Evolutionary conservation across 345 rosid species (phyloP), one percentile per base, ranked within the genome.

Genomic region (Turritis glabra): DNA sequence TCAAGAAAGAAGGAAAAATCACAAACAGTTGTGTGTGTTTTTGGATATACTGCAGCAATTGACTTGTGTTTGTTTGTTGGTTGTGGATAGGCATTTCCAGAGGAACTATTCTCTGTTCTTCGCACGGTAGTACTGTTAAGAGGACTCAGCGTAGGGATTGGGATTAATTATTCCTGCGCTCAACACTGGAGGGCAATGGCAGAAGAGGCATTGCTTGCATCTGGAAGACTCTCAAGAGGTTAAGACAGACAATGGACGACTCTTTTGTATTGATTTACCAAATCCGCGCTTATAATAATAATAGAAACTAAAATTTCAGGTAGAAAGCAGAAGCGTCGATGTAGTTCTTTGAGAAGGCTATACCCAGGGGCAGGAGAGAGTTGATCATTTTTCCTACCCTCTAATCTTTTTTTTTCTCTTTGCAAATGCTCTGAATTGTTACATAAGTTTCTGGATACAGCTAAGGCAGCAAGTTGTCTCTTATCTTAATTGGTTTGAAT

Each of bases 131-230:
- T 87, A 79, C 90, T 94, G 19, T 75, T 91, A 73, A 85, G 98
- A 85, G 98, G 97, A 56, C 95, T 94, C 22, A 90, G 97, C 21
- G 95, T 91, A 44, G 98, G 98, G 52, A 85, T 94, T 3, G 98
- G 95, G 54, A 54, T 91, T 71, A 91, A 90, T 77, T 91, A 82
- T 81, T 91, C 96, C 0, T 88, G 96, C 53, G 90, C 96, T 5
- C 93, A 94, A 71, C 92, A 91, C 47, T 91, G 96, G 97, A 86
- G 88, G 63, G 88, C 97, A 37, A 81, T 91, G 21, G 97, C 98
- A 53, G 89, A 91, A 84, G 93, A 91, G 78, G 96, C 96, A 70
- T 75, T 94, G 53, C 69, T 66, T 75, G 75, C 27, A 37, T 91
- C 97, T 53, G 90, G 90, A 64, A 87, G 90, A 85, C 80, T 81